Evolutionary conservation across 257 asterid species (phyloP).

Genomic region (Ocimum tenuiflorum): DNA sequence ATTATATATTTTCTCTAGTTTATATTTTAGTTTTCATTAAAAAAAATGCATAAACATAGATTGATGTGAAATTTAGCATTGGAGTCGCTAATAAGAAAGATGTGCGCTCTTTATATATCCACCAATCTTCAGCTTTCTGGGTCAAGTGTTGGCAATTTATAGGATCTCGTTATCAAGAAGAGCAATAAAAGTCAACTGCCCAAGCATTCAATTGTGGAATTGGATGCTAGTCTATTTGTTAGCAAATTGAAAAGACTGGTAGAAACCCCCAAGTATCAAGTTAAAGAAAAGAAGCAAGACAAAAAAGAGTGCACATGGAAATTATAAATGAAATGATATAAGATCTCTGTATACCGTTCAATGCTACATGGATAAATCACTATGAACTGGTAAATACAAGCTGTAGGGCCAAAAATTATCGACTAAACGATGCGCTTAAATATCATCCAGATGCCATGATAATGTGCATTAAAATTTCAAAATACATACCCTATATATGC

Average conservation of each 20-base stretch:
- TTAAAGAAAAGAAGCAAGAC: not conserved
- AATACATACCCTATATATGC: too few relatives aligned
- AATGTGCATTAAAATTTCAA: not conserved
- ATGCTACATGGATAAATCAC: not conserved
- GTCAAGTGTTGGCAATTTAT: not conserved
- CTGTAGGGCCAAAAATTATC: not conserved
- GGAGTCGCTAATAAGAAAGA: not conserved
- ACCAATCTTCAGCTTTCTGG: not conserved
- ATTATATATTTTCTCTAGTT: not conserved
- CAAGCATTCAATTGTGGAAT: too few relatives aligned
- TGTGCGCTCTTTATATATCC: not conserved
- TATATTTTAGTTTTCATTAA: slow-evolving; percentile 2
- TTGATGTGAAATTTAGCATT: not conserved
- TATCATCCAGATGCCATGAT: not conserved
- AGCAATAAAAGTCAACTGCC: not conserved
- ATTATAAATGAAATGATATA: not conserved
- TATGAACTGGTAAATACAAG: not conserved
- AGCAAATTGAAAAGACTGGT: not conserved
- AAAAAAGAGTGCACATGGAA: not conserved
- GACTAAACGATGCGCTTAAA: not conserved
- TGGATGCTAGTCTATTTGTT: not conserved
- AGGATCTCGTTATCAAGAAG: not conserved
- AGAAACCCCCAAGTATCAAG: not conserved
- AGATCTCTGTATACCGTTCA: not conserved
- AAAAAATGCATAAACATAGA: not conserved